Evolutionary conservation across 345 rosid genomes (phyloP), one percentile per base, ranked within the genome.

Genomic region (Populus euphratica): DNA sequence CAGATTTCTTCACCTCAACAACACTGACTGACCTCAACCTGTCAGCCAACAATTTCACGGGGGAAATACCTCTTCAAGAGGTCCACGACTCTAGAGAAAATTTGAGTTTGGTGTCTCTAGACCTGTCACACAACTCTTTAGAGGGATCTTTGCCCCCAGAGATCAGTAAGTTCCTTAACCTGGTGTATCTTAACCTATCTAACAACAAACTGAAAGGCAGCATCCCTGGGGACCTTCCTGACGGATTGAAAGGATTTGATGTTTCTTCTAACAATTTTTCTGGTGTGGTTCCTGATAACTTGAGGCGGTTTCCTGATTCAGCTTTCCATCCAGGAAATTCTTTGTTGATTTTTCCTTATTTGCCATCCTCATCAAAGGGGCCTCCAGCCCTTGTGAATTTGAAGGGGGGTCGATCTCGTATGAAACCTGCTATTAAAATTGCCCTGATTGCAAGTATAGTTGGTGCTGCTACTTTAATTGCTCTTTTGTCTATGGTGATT

Each of bases 271-370:
- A 94, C 84, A 92, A 91, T 84, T 87, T 94, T 73, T 91, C 98
- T 61, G 98, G 98, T 65, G 79, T 70, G 14, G 79, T 94, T 8
- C 98, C 98, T 8, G 86, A 78, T 68, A 89, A 85, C 81, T 85
- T 94, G 65, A 83, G 82, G 81, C 75, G 81, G 50, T 94, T 92
- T 87, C 94, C 98, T 66, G 94, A 88, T 74, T 88, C 97, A 25
- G 83, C 96, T 36, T 92, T 92, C 82, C 93, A 89, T 81, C 98
- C 98, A 2, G 98, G 98, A 77, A 94, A 94, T 78, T 74, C 87
- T 27, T 79, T 92, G 69, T 85, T 94, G 82, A 67, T 49, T 68
- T 79, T 91, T 69, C 86, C 88, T 33, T 20, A 78, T 78, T 85
- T 87, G 35, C 72, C 76, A n/a, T 62, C 68, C 69, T 84, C 90